Percentiles rank a stretch among this genome's conserved stretches.
Evolutionary conservation across 2,329 filamentous ascomycete genomes (phyloP).

Genomic region (Dryadomyces quercus-mongolicae): DNA sequence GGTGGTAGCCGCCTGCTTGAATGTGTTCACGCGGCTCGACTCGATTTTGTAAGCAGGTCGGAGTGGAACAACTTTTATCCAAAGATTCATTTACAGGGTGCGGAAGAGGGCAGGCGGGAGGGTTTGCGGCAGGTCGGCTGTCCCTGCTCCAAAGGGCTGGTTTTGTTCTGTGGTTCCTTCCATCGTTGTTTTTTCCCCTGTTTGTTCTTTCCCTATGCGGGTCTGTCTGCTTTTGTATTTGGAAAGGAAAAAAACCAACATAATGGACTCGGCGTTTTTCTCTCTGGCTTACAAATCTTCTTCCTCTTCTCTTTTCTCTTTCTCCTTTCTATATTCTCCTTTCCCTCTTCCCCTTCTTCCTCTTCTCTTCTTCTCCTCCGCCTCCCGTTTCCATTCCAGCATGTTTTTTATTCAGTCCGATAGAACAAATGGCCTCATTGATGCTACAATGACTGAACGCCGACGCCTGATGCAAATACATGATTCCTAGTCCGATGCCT

Average conservation of each 20-base stretch:
- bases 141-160: conserved; percentile 40
- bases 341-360: not conserved
- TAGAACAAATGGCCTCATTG: not conserved
- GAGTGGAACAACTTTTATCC: not conserved
- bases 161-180: conserved; percentile 40
- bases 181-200: conserved; percentile 12
- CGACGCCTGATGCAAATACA: not conserved
- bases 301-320: not conserved
- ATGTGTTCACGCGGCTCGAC: conserved; percentile 94
- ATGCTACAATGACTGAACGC: not conserved
- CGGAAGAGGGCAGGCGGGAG: not conserved
- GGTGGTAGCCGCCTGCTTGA: conserved; percentile 91
- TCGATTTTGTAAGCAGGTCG: conserved; percentile 60
- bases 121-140: not conserved
- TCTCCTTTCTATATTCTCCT: not conserved
- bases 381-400: not conserved
- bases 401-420: not conserved
- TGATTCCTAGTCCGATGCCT: not conserved
- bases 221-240: conserved; percentile 3
- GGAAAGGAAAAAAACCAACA: conserved; percentile 8
- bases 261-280: conserved; percentile 4
- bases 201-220: conserved; percentile 1
- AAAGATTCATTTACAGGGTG: not conserved
- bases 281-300: not conserved
- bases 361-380: not conserved